phyloP scores from a whole-genome alignment of 1,284 basidiomycete genomes.

The Ganoderma sinense region DNA sequence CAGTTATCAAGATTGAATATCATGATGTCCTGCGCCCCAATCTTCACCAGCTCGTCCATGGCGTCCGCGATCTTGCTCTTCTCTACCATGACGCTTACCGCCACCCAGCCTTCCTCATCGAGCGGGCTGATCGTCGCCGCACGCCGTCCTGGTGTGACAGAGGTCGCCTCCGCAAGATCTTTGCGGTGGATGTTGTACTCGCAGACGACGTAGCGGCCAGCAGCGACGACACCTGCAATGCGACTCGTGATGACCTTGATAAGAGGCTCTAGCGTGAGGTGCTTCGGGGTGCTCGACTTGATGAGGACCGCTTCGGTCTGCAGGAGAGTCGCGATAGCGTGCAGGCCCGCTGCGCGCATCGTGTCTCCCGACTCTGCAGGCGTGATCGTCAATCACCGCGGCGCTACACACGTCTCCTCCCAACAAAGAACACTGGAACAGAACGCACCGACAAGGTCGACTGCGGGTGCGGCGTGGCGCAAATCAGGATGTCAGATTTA shows the following conservation, averaged over 20 bases:
- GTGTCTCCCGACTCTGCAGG: conserved; percentile 98
- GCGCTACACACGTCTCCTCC: neutral
- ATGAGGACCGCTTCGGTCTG: conserved; percentile 95
- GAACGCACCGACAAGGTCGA: conserved; percentile 88
- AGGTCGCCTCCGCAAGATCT: conserved; percentile 67
- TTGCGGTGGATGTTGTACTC: conserved; percentile 89
- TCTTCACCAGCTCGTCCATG: conserved; percentile 89
- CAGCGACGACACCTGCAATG: conserved; percentile 94
- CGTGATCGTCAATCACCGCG: neutral
- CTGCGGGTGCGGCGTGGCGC: conserved; percentile 46
- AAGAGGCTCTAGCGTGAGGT: conserved; percentile 72
- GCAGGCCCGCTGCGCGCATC: conserved; percentile 97
- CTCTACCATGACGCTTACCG: conserved; percentile 93
- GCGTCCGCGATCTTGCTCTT: conserved; percentile 83
- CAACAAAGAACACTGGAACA: neutral
- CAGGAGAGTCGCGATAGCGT: conserved; percentile 91
- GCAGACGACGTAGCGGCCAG: conserved; percentile 87
- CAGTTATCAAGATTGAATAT: conserved; percentile 94
- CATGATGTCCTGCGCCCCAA: conserved; percentile 92
- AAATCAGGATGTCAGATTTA: conserved; percentile 11
- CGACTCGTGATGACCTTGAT: conserved; percentile 87
- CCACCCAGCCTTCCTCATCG: conserved; percentile 89
- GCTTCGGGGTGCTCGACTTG: conserved; percentile 76
- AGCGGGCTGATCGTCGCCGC: conserved; percentile 92
- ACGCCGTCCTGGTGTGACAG: conserved; percentile 88